These are phyloP conservation scores for Penicillium dipodomyicola DNA, from an alignment of 495 filamentous ascomycete species.

Conservation along the genomic window DNA sequence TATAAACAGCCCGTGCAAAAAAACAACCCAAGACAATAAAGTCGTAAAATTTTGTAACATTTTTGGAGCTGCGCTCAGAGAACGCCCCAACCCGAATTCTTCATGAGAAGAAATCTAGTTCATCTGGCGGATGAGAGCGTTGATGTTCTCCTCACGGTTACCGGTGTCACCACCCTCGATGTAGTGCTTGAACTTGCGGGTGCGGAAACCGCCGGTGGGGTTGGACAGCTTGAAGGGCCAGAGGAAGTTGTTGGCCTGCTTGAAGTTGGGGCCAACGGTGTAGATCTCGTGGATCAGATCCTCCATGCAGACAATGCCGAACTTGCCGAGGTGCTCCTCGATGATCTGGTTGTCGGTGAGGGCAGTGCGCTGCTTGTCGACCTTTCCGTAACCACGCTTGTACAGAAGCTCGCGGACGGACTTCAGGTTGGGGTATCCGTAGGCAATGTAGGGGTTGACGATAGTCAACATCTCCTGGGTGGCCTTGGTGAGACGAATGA, in stretches of 20 bases:
- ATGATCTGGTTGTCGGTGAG: constrained; percentile 98
- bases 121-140: constrained; percentile 94
- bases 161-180: constrained; percentile 97
- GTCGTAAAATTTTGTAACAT: constrained; percentile 23
- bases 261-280: constrained; percentile 99
- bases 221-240: constrained; percentile 99
- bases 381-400: constrained; percentile 98
- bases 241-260: constrained; percentile 99
- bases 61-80: constrained; percentile 13
- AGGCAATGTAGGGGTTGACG: constrained; percentile 97
- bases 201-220: constrained; percentile 92
- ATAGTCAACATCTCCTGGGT: constrained; percentile 97
- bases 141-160: constrained; percentile 99
- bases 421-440: constrained; percentile 99
- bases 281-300: constrained; percentile 99
- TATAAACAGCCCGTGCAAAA: constrained; percentile 38
- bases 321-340: constrained; percentile 93
- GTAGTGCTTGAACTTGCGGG: constrained; percentile 98
- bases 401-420: constrained; percentile 97
- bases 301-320: constrained; percentile 98
- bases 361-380: constrained; percentile 92
- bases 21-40: constrained; percentile 27
- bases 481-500: constrained; percentile 95
- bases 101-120: constrained; percentile 61
- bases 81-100: constrained; percentile 7